Base-by-base conservation (phyloP, 495 filamentous ascomycete species). In the Lasiosphaeria ovina region DNA sequence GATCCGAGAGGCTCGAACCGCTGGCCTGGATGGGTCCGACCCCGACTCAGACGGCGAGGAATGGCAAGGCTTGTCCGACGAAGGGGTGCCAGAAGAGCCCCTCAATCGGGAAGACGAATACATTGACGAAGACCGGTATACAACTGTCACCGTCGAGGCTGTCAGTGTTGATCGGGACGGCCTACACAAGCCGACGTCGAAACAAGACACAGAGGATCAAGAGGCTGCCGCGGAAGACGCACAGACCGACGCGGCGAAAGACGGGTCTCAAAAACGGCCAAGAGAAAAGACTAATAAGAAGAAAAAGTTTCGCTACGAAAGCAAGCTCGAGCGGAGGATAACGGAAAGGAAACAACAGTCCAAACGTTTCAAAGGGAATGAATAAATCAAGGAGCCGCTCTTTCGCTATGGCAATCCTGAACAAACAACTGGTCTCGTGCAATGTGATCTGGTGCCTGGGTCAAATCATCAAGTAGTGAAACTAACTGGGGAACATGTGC, bases 51-150 rank as follows among this genome's bases (percentile, higher is more conserved):
- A 24, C 24, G 75, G 76, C 11, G 83, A 85, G 9, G 87, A 83
- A 65, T 89, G 84, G 85, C 79, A 80, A 32, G 89, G 88, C 1
- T 74, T 87, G 57, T 77, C 62, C 54, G 85, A 88, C 51, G 74
- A 81, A 9, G 79, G 81, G 4, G 78, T 80, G 4, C 68, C 70
- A 3, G 70, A 66, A 17, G 64, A 71, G 52, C 70, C 75, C 7
- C 72, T 95, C 17, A 85, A 93, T 69, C 85, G 88, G 64, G 91
- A 97, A 67, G 93, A 93, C 56, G 92, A 97, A 74, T 98, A 96
- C 75, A 83, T 97, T 60, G 94, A 98, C 74, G 94, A 98, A 72
- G 93, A 97, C 68, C 89, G 88, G 72, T 95, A 90, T 69, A 96
- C 93, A 16, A 95, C 89, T 3, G 94, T 98, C 35, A 97, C 91